phyloP scores from a whole-genome alignment of 805 yeast species.

The Yueomyces sinensis region DNA sequence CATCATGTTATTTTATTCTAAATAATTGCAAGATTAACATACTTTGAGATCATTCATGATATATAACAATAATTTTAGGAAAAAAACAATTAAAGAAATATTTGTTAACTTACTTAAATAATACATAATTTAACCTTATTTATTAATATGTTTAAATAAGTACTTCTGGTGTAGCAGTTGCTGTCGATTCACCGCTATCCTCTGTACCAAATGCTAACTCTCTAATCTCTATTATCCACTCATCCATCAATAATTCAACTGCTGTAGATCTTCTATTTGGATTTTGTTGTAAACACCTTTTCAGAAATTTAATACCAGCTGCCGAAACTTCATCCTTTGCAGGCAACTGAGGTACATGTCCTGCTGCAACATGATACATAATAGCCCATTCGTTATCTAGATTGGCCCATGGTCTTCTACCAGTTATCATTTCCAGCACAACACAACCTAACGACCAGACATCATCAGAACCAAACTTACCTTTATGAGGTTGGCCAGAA shows the following conservation, averaged over 20 bases:
- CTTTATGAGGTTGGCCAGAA: constrained; percentile 47
- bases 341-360: constrained; percentile 82
- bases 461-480: constrained; percentile 39
- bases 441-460: constrained; percentile 98
- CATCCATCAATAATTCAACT: constrained; percentile 70
- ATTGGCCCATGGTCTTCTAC: constrained; percentile 92
- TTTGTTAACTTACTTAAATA: no score
- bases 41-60: no score
- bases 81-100: no score
- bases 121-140: no score
- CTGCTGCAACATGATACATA: constrained; percentile 96
- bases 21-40: no score
- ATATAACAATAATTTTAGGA: no score
- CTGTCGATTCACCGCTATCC: constrained; percentile 2
- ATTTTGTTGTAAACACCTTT: constrained; percentile 68
- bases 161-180: neutral
- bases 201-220: constrained; percentile 50
- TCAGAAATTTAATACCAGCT: constrained; percentile 58
- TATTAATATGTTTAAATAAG: no score
- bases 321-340: constrained; percentile 61
- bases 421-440: constrained; percentile 92
- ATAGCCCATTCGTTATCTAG: constrained; percentile 96
- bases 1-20: no score
- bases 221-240: constrained; percentile 73
- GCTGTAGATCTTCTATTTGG: constrained; percentile 76